A percentile compares a stretch with the other conserved stretches of the same genome.
Evolutionary conservation across 1,284 basidiomycete species (phyloP).

Genomic region (Cutaneotrichosporon spelunceum): DNA sequence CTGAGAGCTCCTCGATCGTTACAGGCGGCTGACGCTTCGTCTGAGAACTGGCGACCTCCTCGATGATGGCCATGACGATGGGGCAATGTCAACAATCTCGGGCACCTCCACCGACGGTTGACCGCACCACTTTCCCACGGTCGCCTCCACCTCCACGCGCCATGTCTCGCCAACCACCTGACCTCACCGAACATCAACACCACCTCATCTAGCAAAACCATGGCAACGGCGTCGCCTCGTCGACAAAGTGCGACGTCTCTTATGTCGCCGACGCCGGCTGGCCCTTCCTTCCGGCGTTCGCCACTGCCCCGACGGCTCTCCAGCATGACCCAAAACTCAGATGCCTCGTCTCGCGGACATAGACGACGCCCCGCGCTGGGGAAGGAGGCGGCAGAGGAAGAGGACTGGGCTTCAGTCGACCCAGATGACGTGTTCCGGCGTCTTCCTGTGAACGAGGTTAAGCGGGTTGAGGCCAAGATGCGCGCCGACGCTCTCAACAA

Average conservation of each 20-base stretch:
- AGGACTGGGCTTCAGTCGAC: slow-evolving; percentile 55
- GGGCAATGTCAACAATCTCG: background rate
- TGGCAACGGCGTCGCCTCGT: slow-evolving; percentile 9
- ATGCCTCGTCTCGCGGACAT: background rate
- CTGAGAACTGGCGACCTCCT: slow-evolving; percentile 30
- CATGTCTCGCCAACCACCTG: background rate
- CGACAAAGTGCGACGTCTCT: background rate
- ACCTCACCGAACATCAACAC: background rate
- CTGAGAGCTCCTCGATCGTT: slow-evolving; percentile 23
- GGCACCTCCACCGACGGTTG: background rate
- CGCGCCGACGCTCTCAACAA: slow-evolving; percentile 81
- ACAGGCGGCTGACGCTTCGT: slow-evolving; percentile 1
- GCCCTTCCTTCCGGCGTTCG: background rate
- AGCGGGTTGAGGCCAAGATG: slow-evolving; percentile 65
- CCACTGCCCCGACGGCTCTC: slow-evolving; percentile 9
- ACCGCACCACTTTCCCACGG: slow-evolving; percentile 19
- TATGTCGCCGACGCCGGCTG: background rate
- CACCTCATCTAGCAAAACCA: background rate
- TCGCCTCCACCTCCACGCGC: background rate
- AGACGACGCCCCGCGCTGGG: background rate
- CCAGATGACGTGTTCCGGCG: slow-evolving; percentile 77
- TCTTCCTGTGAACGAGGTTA: slow-evolving; percentile 71
- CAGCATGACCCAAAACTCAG: background rate
- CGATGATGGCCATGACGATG: slow-evolving; percentile 36
- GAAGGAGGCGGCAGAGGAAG: slow-evolving; percentile 11